Evolutionary conservation across 2,329 filamentous ascomycete genomes (phyloP), one percentile per base, ranked within the genome.

Genomic region (Penicillium expansum): DNA sequence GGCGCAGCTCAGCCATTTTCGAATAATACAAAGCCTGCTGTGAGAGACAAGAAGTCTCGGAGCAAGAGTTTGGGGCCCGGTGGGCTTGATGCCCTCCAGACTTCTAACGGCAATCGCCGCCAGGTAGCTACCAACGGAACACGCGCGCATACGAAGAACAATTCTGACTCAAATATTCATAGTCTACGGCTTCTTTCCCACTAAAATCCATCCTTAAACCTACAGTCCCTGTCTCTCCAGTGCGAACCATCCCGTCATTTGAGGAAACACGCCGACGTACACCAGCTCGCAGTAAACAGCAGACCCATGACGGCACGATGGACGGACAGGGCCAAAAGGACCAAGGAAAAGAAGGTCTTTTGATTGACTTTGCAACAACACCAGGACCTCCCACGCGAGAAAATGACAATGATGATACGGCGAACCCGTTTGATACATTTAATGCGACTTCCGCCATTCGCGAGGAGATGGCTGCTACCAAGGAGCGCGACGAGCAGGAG

Each of bases 41-140:
- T 64, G 32, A 71, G 71, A 50, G 75, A 76, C 38, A 82, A 81
- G 77, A 93, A 92, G 77, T 90, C 88, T 57, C 87, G 94, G 63
- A 97, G 93, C 77, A 97, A 97, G 80, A 97, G 93, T 76, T 87
- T 99, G 65, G 94, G 94, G 2, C 93, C 94, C 16, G 94, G 93
- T 49, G 92, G 92, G 27, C 77, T 96, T 44, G 92, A 95, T 79
- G 87, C 88, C 56, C 81, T 95, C 54, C 92, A 89, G 73, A 83
- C 88, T 69, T 84, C 83, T 43, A 84, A 81, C 69, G 90, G 90
- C 33, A 95, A 96, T 72, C 82, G 90, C 67, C 85, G 90, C 74
- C 89, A 91, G 78, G 91, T 94, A 83, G 69, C 80, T 66, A 57
- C 32, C 43, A 56, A 38, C n/a, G 33, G n/a, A 32, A 18, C 37